Evolutionary conservation across 768 basidiomycete species (phyloP).

Genomic region (Mycena belliarum): DNA sequence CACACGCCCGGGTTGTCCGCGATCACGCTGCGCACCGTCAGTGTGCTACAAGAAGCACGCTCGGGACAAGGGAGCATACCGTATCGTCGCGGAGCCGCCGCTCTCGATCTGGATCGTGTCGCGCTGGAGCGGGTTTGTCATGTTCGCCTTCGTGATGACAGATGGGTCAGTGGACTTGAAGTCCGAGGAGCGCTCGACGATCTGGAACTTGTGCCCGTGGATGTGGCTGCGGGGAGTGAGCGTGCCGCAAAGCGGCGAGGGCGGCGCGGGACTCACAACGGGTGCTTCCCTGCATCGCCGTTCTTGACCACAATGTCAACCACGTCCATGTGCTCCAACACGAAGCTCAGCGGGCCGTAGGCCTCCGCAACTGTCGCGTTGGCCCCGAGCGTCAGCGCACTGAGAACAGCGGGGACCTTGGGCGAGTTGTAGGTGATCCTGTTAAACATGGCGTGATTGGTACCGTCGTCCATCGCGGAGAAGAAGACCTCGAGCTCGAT

Average conservation of each 20-base stretch:
- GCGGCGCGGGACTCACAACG: conserved; percentile 59
- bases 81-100: conserved; percentile 66
- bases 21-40: conserved; percentile 38
- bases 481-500: conserved; percentile 73
- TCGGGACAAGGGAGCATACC: conserved; percentile 26
- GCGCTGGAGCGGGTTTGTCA: conserved; percentile 87
- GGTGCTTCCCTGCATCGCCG: conserved; percentile 73
- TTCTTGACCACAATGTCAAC: conserved; percentile 80
- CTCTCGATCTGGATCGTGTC: conserved; percentile 84
- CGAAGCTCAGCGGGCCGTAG: conserved; percentile 80
- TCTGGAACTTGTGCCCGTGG: conserved; percentile 86
- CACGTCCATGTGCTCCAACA: conserved; percentile 73
- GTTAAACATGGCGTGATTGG: conserved; percentile 81
- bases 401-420: conserved; percentile 75
- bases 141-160: conserved; percentile 76
- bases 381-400: conserved; percentile 71
- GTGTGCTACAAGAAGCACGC: background rate
- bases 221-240: conserved; percentile 64
- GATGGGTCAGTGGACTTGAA: conserved; percentile 72
- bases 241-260: background rate
- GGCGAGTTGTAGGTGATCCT: conserved; percentile 67
- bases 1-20: conserved; percentile 95
- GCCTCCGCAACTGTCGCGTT: conserved; percentile 67
- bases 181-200: conserved; percentile 71
- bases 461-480: conserved; percentile 84